A percentile compares a stretch with the other conserved stretches of the same genome.
These are phyloP conservation scores for Alnus rubra DNA, from an alignment of 306 rosid genomes.

Conservation along the genomic window DNA sequence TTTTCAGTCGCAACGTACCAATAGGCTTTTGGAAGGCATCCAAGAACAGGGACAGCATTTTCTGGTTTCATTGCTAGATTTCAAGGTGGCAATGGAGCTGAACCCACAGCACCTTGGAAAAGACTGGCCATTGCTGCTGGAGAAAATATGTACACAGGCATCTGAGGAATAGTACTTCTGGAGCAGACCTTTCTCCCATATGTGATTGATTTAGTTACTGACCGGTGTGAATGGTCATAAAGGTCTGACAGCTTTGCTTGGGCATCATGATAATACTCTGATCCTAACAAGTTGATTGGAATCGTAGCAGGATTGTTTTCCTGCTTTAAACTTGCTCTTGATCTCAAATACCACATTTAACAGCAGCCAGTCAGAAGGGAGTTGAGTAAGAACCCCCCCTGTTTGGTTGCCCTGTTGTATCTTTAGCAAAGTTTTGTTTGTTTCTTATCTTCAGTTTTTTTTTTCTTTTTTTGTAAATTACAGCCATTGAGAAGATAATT, in stretches of 20 bases:
- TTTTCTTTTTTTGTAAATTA: conserved; percentile 37
- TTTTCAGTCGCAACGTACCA: conserved; percentile 47
- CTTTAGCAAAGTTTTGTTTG: conserved; percentile 60
- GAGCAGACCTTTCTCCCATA: conserved; percentile 7
- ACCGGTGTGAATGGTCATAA: background rate
- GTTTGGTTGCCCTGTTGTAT: conserved; percentile 74
- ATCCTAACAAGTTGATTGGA: conserved; percentile 35
- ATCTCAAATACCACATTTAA: conserved; percentile 30
- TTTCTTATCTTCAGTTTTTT: conserved; percentile 40
- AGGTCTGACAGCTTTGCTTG: background rate
- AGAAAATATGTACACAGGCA: conserved; percentile 79
- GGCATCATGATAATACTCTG: conserved; percentile 28
- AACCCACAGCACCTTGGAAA: conserved; percentile 92
- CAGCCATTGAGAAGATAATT: conserved; percentile 50
- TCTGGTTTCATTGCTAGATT: conserved; percentile 72
- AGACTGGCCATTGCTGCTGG: conserved; percentile 93
- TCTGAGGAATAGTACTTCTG: conserved; percentile 60
- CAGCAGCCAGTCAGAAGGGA: conserved; percentile 50
- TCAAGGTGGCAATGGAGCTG: conserved; percentile 94
- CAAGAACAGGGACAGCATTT: conserved; percentile 49
- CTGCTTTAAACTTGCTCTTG: background rate
- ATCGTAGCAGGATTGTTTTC: conserved; percentile 36
- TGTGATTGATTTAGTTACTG: background rate
- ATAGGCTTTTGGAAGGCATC: conserved; percentile 41
- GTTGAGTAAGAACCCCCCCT: conserved; percentile 43